Conservation (phyloP, 1,284 basidiomycete genomes). For the Mycosarcoma mackinlayi region DNA sequence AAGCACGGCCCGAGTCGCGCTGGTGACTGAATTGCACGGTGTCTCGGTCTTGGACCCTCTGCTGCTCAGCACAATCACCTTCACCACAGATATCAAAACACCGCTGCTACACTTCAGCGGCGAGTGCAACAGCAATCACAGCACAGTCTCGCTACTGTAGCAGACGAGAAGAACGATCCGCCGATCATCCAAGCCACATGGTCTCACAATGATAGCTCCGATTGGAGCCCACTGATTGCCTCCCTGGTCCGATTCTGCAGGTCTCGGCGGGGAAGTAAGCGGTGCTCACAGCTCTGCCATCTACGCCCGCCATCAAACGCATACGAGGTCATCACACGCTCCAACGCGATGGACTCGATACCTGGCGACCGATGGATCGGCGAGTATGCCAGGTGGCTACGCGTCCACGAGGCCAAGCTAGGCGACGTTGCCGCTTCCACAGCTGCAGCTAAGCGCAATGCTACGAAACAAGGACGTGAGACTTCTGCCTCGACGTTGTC, state of each 20-base stretch:
- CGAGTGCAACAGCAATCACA: not conserved
- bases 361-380: conserved; percentile 51
- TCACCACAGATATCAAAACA: not conserved
- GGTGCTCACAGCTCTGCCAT: not conserved
- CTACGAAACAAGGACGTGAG: not conserved
- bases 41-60: conserved; percentile 2
- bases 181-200: not conserved
- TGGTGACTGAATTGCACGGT: no score
- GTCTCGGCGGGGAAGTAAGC: no score
- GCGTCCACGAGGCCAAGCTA: conserved; percentile 53
- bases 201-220: not conserved
- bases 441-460: conserved; percentile 8
- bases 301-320: no score
- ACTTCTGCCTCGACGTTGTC: conserved; percentile 14
- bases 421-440: conserved; percentile 36
- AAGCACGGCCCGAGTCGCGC: conserved; percentile 3
- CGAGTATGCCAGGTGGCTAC: conserved; percentile 57
- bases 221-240: not conserved
- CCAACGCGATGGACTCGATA: conserved; percentile 47
- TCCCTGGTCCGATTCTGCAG: not conserved
- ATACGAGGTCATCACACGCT: not conserved
- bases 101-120: no score
- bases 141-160: not conserved
- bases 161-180: not conserved
- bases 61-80: not conserved